A percentile compares a stretch with the other conserved stretches of the same genome.
Conservation (phyloP, 1,284 basidiomycete species). For the Ceratobasidium sp. region DNA sequence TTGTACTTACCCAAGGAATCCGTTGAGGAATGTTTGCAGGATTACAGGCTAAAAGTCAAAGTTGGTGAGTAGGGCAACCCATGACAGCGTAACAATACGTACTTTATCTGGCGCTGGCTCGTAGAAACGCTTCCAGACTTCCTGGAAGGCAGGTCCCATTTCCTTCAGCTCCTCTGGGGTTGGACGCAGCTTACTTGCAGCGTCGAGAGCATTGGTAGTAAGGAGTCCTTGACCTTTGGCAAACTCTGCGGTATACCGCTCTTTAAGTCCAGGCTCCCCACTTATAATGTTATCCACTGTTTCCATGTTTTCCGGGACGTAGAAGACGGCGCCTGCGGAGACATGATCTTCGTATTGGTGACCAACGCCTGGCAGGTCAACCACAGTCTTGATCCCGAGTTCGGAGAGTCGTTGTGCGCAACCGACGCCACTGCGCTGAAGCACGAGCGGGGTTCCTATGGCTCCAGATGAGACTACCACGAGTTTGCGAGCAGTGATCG, state of each 20-base stretch:
- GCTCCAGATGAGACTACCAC: conserved; percentile 35
- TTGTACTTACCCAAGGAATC: conserved; percentile 28
- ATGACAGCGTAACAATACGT: conserved; percentile 51
- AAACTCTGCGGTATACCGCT: not conserved
- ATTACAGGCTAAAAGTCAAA: conserved; percentile 55
- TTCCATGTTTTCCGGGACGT: conserved; percentile 11
- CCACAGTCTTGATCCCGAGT: conserved; percentile 60
- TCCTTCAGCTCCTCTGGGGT: too few relatives aligned
- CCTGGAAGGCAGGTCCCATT: too few relatives aligned
- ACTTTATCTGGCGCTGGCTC: conserved; percentile 63
- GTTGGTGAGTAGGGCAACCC: not conserved
- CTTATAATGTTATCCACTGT: not conserved
- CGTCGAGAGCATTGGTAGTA: conserved; percentile 60
- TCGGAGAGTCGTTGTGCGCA: conserved; percentile 59
- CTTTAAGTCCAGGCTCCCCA: conserved; percentile 3
- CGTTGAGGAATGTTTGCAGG: conserved; percentile 26
- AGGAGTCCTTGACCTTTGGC: conserved; percentile 8
- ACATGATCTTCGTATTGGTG: conserved; percentile 65
- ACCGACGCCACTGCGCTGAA: conserved; percentile 71
- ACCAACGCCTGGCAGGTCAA: conserved; percentile 71
- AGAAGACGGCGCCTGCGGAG: not conserved
- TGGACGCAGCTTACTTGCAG: conserved; percentile 67
- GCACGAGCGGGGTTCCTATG: conserved; percentile 66
- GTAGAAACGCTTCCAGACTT: conserved; percentile 63
- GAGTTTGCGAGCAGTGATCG: too few relatives aligned